phyloP scores from a whole-genome alignment of 768 basidiomycete species.

The Mycena capillaripes region DNA sequence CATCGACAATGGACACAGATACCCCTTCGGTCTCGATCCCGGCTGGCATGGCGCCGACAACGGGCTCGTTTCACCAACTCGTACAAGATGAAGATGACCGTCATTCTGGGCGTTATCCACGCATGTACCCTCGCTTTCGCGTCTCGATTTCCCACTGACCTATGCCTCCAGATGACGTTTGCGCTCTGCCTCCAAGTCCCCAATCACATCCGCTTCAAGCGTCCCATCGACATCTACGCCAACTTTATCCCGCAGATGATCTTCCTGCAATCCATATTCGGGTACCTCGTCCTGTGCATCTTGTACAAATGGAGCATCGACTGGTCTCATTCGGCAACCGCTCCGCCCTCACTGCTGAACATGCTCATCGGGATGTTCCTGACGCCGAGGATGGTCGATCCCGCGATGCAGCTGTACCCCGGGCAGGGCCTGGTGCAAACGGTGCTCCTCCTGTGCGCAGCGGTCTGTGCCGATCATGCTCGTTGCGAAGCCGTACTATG shows the following conservation, averaged over 20 bases:
- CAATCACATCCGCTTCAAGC: conserved; percentile 95
- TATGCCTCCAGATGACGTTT: conserved; percentile 92
- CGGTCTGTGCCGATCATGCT: conserved; percentile 96
- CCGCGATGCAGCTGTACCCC: conserved; percentile 79
- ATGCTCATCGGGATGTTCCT: conserved; percentile 99
- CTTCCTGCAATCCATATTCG: conserved; percentile 99
- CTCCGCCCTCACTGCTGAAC: conserved; percentile 92
- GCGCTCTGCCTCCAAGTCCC: conserved; percentile 96
- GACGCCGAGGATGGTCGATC: conserved; percentile 84
- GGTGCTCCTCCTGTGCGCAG: conserved; percentile 81
- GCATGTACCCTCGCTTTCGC: conserved; percentile 57
- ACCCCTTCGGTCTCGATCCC: conserved; percentile 95
- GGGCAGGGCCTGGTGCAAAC: conserved; percentile 92
- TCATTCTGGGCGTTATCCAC: conserved; percentile 95
- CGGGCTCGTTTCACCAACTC: conserved; percentile 95
- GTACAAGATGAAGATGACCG: conserved; percentile 99
- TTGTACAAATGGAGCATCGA: conserved; percentile 98
- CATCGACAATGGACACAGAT: conserved; percentile 74
- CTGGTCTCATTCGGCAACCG: conserved; percentile 78
- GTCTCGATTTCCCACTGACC: conserved; percentile 19
- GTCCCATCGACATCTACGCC: conserved; percentile 87
- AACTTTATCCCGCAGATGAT: conserved; percentile 98
- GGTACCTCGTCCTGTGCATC: conserved; percentile 94
- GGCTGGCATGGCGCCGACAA: conserved; percentile 96
- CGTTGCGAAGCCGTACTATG: conserved; percentile 90